phyloP scores from a whole-genome alignment of 176 grass and related monocot species.

The Luzula sylvatica region DNA sequence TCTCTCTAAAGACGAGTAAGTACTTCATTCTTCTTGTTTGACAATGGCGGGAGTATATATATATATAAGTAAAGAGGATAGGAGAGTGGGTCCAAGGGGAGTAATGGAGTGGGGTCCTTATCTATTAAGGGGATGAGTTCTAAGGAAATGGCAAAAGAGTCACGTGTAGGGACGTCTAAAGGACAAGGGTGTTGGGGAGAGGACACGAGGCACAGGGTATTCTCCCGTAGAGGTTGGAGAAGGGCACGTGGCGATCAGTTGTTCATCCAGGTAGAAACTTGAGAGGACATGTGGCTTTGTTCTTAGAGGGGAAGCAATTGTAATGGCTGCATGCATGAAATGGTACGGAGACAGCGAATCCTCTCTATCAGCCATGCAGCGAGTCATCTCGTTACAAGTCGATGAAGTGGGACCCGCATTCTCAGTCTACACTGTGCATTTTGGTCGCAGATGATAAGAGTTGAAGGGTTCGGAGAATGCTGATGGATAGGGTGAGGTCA shows the following conservation, averaged over 20 bases:
- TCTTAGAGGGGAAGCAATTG: neutral
- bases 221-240: neutral
- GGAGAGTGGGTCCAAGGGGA: neutral
- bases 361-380: too few species aligned
- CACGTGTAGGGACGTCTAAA: neutral
- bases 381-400: too few species aligned
- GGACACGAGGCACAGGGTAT: conserved; percentile 9
- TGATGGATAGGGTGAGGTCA: conserved; percentile 20
- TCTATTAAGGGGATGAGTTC: neutral
- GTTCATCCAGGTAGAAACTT: conserved; percentile 17
- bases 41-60: neutral
- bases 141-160: neutral
- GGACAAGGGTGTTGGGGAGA: neutral
- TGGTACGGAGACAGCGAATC: too few species aligned
- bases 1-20: neutral
- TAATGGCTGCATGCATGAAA: too few species aligned
- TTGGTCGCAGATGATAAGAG: too few species aligned
- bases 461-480: neutral
- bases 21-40: neutral
- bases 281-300: conserved; percentile 16
- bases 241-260: conserved; percentile 9
- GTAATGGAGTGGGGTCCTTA: neutral
- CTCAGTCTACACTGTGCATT: too few species aligned
- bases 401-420: too few species aligned
- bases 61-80: conserved; percentile 4